Percentiles rank a stretch among this genome's conserved stretches.
Conservation (phyloP, 2,329 filamentous ascomycete species). For the Fonsecaea pedrosoi region DNA sequence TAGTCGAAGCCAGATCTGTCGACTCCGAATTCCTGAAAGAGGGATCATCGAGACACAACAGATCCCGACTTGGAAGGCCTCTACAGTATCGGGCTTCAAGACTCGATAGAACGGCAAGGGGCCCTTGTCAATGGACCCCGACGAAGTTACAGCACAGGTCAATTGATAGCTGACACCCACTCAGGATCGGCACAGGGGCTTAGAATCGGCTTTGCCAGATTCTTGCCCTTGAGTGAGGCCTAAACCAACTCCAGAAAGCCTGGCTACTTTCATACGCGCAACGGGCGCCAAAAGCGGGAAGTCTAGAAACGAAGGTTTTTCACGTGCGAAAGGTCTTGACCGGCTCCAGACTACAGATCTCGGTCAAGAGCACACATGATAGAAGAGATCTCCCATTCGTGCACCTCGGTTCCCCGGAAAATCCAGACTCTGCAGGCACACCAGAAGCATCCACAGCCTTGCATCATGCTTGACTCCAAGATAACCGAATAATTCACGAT, state of each 20-base stretch:
- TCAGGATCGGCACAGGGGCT: slow-evolving; percentile 18
- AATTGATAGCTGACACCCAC: slow-evolving; percentile 5
- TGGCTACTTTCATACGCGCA: slow-evolving; percentile 18
- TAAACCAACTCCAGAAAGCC: slow-evolving; percentile 12
- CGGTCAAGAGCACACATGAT: slow-evolving; percentile 8
- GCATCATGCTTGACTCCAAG: slow-evolving; percentile 7
- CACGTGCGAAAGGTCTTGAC: slow-evolving; percentile 24
- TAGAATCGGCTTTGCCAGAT: slow-evolving; percentile 15
- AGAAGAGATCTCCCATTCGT: slow-evolving; percentile 6
- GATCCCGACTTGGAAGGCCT: slow-evolving; percentile 26
- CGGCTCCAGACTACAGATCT: slow-evolving; percentile 19
- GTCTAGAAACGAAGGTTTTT: slow-evolving; percentile 23
- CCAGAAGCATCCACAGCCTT: slow-evolving; percentile 17
- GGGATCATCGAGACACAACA: slow-evolving; percentile 28
- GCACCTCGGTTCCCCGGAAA: background rate
- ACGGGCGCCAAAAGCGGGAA: slow-evolving; percentile 24
- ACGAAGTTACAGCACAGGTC: slow-evolving; percentile 23
- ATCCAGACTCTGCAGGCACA: slow-evolving; percentile 1
- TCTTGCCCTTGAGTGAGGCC: slow-evolving; percentile 8
- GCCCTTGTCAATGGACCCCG: slow-evolving; percentile 19
- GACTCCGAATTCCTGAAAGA: slow-evolving; percentile 33
- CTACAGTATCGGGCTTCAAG: slow-evolving; percentile 20
- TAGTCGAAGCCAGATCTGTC: slow-evolving; percentile 22
- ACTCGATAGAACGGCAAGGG: slow-evolving; percentile 33
- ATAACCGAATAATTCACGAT: slow-evolving; percentile 23